phyloP scores from a whole-genome alignment of 306 rosid species.

The Glycine tomentella region DNA sequence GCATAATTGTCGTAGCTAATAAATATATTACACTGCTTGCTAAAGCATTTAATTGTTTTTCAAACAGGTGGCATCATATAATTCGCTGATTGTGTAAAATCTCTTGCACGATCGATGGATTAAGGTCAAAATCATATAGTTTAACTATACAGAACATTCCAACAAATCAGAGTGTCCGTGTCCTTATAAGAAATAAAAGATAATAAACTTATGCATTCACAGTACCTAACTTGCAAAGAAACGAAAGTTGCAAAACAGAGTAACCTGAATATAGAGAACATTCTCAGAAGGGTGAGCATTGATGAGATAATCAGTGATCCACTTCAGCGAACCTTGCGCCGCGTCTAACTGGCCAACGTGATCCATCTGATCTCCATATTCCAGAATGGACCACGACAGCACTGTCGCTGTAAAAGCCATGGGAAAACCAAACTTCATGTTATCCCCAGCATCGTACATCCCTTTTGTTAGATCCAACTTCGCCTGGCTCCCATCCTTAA shows the following conservation, averaged over 20 bases:
- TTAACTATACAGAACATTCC: conserved; percentile 8
- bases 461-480: conserved; percentile 84
- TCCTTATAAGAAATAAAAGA: not conserved
- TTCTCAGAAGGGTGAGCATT: conserved; percentile 77
- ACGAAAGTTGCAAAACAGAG: conserved; percentile 10
- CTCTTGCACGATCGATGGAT: not conserved
- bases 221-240: conserved; percentile 13
- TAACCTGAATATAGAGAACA: conserved; percentile 93
- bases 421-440: conserved; percentile 93
- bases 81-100: not conserved
- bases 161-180: not conserved
- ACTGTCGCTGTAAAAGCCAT: conserved; percentile 94
- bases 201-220: conserved; percentile 24
- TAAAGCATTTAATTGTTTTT: conserved; percentile 8
- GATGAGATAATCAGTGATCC: conserved; percentile 97
- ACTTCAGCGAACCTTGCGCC: conserved; percentile 76
- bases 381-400: conserved; percentile 92
- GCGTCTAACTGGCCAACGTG: conserved; percentile 72
- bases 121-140: conserved; percentile 3
- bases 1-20: not conserved
- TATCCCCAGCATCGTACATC: conserved; percentile 98
- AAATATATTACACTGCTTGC: not conserved
- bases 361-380: conserved; percentile 94
- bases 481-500: conserved; percentile 78
- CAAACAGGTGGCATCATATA: not conserved